Percentiles rank a stretch among this genome's conserved stretches.
phyloP scores from a whole-genome alignment of 106 monocot species.

The Vanilla planifolia region DNA sequence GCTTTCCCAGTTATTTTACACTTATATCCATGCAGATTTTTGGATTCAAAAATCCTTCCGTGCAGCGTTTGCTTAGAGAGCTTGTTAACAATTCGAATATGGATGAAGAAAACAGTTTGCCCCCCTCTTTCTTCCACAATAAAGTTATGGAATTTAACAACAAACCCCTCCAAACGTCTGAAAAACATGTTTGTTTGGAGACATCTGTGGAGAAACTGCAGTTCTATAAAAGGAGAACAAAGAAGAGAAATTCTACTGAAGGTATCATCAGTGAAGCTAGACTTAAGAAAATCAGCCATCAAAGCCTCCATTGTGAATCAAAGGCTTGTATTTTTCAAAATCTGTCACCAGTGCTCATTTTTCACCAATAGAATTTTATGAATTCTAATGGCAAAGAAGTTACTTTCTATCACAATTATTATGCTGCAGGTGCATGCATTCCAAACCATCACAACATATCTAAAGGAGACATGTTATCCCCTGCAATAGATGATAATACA shows the following conservation, averaged over 20 bases:
- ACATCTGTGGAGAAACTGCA: conserved; percentile 24
- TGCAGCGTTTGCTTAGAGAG: conserved; percentile 87
- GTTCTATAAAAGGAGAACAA: conserved; percentile 46
- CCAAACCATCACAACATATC: not conserved
- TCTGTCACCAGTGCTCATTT: not conserved
- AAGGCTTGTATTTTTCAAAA: conserved; percentile 8
- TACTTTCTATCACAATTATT: not conserved
- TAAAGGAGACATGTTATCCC: conserved; percentile 5
- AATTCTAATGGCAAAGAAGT: conserved; percentile 1
- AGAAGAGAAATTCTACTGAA: conserved; percentile 5
- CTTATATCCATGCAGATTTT: conserved; percentile 62
- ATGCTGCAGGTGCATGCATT: conserved; percentile 2
- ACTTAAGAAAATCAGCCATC: conserved; percentile 24
- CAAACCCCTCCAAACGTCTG: conserved; percentile 8
- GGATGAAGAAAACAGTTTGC: conserved; percentile 18
- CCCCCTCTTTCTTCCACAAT: conserved; percentile 9
- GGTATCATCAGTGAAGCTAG: conserved; percentile 11
- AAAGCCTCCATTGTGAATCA: conserved; percentile 10
- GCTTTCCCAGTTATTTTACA: not conserved
- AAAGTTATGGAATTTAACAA: conserved; percentile 10
- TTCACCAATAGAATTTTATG: conserved; percentile 1
- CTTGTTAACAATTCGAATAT: conserved; percentile 48
- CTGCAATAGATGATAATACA: conserved; percentile 6
- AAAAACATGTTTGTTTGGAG: conserved; percentile 18
- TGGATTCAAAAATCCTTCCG: conserved; percentile 83